These are phyloP conservation scores for Spiromastix sp. DNA, from an alignment of 2,329 filamentous ascomycete genomes.

Conservation along the genomic window DNA sequence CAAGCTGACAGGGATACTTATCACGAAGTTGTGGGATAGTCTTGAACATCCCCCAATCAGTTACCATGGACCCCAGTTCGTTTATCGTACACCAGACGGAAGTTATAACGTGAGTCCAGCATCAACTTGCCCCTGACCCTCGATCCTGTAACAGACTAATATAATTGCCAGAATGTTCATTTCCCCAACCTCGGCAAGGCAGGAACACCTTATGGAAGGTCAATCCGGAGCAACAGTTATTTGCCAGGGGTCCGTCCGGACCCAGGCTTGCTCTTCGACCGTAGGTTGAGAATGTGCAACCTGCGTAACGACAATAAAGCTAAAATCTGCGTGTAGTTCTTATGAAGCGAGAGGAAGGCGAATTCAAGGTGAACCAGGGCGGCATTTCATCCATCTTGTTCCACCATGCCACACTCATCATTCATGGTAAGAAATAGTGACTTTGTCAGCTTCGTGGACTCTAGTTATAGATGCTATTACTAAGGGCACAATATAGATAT, in stretches of 20 bases:
- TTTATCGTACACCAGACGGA: slow-evolving; percentile 22
- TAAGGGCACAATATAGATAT: too few relatives aligned
- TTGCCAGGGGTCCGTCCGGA: slow-evolving; percentile 12
- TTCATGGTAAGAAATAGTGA: slow-evolving; percentile 27
- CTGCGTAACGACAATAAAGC: background rate
- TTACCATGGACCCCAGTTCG: slow-evolving; percentile 19
- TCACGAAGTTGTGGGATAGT: slow-evolving; percentile 22
- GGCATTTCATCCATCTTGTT: slow-evolving; percentile 38
- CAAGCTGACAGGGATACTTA: slow-evolving; percentile 17
- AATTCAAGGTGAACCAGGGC: slow-evolving; percentile 26
- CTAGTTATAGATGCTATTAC: too few relatives aligned
- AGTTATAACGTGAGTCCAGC: slow-evolving; percentile 5
- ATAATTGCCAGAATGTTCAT: slow-evolving; percentile 9
- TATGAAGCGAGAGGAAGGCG: slow-evolving; percentile 10
- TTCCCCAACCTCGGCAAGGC: slow-evolving; percentile 14
- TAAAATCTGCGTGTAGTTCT: slow-evolving; percentile 7
- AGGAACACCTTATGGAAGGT: slow-evolving; percentile 15
- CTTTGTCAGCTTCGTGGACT: too few relatives aligned
- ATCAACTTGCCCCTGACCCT: background rate
- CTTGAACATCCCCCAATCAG: slow-evolving; percentile 24
- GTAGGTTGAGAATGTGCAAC: slow-evolving; percentile 4
- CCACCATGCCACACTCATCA: slow-evolving; percentile 42
- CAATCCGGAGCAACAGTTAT: slow-evolving; percentile 9
- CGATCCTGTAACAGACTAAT: background rate
- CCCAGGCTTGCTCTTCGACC: slow-evolving; percentile 14